Evolutionary conservation across 2,329 filamentous ascomycete genomes (phyloP), one percentile per base, ranked within the genome.

Genomic region (Ceratocystis variospora): DNA sequence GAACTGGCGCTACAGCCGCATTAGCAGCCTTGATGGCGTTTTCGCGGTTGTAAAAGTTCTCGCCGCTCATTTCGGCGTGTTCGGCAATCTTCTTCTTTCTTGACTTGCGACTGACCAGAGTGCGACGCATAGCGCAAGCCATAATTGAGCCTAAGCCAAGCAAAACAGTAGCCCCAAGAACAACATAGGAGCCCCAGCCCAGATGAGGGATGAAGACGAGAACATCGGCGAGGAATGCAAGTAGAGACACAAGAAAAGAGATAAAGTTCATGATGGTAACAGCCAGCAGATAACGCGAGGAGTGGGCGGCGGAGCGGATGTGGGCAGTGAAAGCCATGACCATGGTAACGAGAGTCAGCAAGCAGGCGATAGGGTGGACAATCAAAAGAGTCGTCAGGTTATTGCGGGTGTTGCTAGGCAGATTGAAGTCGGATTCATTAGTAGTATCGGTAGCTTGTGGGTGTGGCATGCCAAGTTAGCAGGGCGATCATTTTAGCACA

Each of bases 11-110:
- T 4, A 31, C 33, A 41, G 77, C 73, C 1, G 76, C 74, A 2
- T 76, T 74, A 48, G 76, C 71, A 45, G 79, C 73, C 68, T 84
- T 81, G 62, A 78, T 76, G 68, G 83, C 80, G 46, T 78, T 81
- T 75, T 87, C 84, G 68, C 87, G 82, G 72, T 87, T 88, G 76
- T 95, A 96, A 74, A 88, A 96, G 73, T 92, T 94, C 72, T 94
- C 86, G 33, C 93, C 93, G 74, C 89, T 97, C 92, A 97, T 97
- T 74, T 97, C 92, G 6, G 92, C 90, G 73, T 97, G 96, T 75
- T 95, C 89, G 1, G 86, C 90, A 73, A 97, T 95, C 59, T 90
- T 85, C 79, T 87, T 90, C 80, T 94, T 92, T 69, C 92, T 84
- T n/a, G 92, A 89, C 78, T 96, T 96, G 71, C 93, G 85, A 75